Conservation (phyloP, 495 filamentous ascomycete genomes). For the Apiosordaria backusii region DNA sequence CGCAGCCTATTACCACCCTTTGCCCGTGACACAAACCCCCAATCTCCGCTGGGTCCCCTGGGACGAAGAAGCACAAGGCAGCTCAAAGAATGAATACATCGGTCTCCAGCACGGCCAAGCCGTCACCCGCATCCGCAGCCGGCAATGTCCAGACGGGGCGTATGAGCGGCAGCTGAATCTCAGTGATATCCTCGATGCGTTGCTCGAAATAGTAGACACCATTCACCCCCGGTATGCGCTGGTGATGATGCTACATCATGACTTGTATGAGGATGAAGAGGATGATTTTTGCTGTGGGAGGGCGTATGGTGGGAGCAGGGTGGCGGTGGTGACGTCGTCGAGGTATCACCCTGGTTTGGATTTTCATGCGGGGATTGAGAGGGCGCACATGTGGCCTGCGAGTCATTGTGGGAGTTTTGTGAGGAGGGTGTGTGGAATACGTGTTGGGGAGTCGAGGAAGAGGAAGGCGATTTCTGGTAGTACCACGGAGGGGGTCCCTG, state of each 20-base stretch:
- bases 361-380: conserved; percentile 39
- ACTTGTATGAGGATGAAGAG: conserved; percentile 64
- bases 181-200: conserved; percentile 60
- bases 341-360: conserved; percentile 59
- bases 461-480: conserved; percentile 7
- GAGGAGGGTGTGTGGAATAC: conserved; percentile 25
- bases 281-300: conserved; percentile 66
- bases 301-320: conserved; percentile 61
- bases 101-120: conserved; percentile 40
- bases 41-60: conserved; percentile 46
- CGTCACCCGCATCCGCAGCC: conserved; percentile 52
- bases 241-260: conserved; percentile 55
- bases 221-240: conserved; percentile 49
- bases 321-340: conserved; percentile 57
- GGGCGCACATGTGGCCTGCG: conserved; percentile 59
- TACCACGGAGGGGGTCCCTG: background rate
- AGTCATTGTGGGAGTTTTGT: conserved; percentile 57
- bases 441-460: background rate
- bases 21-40: conserved; percentile 48
- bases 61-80: conserved; percentile 25
- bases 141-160: conserved; percentile 44
- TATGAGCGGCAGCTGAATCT: conserved; percentile 58
- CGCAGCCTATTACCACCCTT: conserved; percentile 57
- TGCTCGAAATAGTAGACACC: conserved; percentile 54
- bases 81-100: conserved; percentile 29